phyloP scores from a whole-genome alignment of 257 asterid genomes.

The Rehmannia glutinosa region DNA sequence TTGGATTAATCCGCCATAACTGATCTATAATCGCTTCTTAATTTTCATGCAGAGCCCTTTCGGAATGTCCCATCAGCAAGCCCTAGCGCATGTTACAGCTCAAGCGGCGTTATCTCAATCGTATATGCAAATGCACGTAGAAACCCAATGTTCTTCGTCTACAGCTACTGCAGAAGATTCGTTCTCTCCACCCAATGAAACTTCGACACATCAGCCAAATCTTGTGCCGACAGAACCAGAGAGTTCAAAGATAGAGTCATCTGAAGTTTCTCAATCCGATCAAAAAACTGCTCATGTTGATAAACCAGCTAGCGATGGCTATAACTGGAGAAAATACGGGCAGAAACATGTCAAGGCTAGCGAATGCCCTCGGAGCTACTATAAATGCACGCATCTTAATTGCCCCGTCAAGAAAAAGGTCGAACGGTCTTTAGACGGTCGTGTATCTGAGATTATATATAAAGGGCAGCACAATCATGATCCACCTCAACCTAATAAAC shows the following conservation, averaged over 20 bases:
- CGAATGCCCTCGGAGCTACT: conserved; percentile 92
- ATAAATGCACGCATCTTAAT: conserved; percentile 59
- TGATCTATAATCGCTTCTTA: neutral
- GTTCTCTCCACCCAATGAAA: conserved; percentile 29
- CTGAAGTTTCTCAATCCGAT: conserved; percentile 52
- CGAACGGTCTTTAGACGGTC: conserved; percentile 69
- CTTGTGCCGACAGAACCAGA: conserved; percentile 25
- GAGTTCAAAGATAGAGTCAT: conserved; percentile 30
- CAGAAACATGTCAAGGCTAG: conserved; percentile 87
- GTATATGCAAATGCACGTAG: conserved; percentile 50
- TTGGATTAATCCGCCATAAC: too few species aligned
- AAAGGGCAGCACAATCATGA: conserved; percentile 86
- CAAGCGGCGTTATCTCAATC: conserved; percentile 83
- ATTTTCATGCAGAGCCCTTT: conserved; percentile 74
- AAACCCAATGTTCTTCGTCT: conserved; percentile 37
- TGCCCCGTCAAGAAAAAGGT: conserved; percentile 92
- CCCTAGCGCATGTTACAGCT: conserved; percentile 92
- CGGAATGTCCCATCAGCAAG: conserved; percentile 99
- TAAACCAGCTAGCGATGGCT: conserved; percentile 82
- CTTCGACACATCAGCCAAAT: conserved; percentile 23
- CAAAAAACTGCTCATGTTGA: conserved; percentile 30
- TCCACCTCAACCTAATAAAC: conserved; percentile 49
- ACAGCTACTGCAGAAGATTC: conserved; percentile 29
- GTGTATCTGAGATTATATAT: conserved; percentile 70
- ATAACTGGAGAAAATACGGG: conserved; percentile 98